Percentiles rank a stretch among this genome's conserved stretches.
Conservation (phyloP, 305 asterid species). For the Rubia balearica region DNA sequence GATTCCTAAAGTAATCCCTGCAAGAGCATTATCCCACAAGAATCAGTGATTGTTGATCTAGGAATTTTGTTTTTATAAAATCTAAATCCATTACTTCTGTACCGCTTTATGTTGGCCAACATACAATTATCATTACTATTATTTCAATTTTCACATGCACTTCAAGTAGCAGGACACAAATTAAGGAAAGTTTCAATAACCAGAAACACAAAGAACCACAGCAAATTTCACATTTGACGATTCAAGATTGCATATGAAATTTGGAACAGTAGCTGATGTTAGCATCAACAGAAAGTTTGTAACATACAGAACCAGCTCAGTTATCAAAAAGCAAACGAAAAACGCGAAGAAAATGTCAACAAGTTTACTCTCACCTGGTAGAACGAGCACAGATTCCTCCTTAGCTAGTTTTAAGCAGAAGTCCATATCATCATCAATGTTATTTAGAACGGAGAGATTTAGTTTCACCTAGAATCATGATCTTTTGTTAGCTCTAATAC, state of each 20-base stretch:
- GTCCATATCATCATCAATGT: constrained; percentile 55
- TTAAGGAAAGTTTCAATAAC: background rate
- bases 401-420: constrained; percentile 56
- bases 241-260: background rate
- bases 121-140: background rate
- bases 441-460: constrained; percentile 38
- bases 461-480: constrained; percentile 40
- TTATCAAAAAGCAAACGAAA: background rate
- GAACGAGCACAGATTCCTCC: constrained; percentile 58
- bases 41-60: background rate
- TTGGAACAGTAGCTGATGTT: background rate
- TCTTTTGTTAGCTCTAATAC: constrained; percentile 1
- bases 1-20: constrained; percentile 31
- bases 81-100: background rate
- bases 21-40: constrained; percentile 3
- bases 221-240: background rate
- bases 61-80: background rate
- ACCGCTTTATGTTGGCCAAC: background rate
- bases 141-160: background rate
- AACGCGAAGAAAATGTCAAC: background rate
- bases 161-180: background rate
- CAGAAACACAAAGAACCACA: background rate
- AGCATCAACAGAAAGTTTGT: background rate
- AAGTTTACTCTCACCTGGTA: constrained; percentile 45
- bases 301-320: too few relatives aligned